phyloP scores from a whole-genome alignment of 139 green algal species.

The Asterochloris erici region DNA sequence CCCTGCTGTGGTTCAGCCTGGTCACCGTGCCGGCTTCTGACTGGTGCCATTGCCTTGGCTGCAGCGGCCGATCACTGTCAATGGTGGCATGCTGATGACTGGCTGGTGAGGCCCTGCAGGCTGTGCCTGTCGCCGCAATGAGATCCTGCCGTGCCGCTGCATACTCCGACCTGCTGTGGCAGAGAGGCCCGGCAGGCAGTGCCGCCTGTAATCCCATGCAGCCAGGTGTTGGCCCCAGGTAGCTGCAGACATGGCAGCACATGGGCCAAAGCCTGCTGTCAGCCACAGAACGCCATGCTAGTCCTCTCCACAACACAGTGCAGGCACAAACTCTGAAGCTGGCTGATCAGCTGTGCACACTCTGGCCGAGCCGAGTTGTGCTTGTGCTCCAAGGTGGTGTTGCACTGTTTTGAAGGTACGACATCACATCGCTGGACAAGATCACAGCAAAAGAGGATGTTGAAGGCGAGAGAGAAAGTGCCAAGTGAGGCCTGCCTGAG shows the following conservation, averaged over 20 bases:
- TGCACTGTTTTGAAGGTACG: background rate
- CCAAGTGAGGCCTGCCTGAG: background rate
- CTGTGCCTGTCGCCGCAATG: constrained; percentile 1
- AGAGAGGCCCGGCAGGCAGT: background rate
- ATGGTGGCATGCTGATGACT: constrained; percentile 18
- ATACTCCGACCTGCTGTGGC: background rate
- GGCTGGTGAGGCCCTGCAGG: constrained; percentile 14
- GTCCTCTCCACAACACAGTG: too few species aligned
- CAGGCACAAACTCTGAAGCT: too few species aligned
- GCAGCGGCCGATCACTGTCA: constrained; percentile 14
- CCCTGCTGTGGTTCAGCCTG: background rate
- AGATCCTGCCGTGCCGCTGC: background rate
- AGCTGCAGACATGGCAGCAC: too few species aligned
- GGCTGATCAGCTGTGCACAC: too few species aligned
- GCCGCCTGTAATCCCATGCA: background rate
- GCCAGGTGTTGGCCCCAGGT: background rate
- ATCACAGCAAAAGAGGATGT: constrained; percentile 12
- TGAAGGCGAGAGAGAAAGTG: constrained; percentile 13
- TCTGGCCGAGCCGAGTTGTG: too few species aligned
- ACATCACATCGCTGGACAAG: constrained; percentile 3
- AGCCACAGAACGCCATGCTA: too few species aligned
- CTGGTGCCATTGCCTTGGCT: background rate
- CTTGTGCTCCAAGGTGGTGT: too few species aligned
- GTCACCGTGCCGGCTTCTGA: background rate
- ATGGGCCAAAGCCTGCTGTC: too few species aligned